A percentile compares a stretch with the other conserved stretches of the same genome.
Conservation (phyloP, 768 basidiomycete species). For the Tephrocybe sp. region DNA sequence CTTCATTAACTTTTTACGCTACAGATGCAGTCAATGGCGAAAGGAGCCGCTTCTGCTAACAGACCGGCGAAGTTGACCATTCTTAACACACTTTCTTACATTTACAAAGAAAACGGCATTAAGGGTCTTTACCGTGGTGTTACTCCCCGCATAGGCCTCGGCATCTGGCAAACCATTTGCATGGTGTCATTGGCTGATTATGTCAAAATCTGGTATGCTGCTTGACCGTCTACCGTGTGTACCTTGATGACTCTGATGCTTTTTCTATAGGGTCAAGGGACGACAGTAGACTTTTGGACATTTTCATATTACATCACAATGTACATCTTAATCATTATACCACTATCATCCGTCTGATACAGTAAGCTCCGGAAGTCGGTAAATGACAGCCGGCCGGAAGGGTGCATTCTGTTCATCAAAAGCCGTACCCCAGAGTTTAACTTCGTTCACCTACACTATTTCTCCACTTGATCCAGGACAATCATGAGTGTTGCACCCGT, state of each 20-base stretch:
- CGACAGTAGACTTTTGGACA: slow-evolving; percentile 24
- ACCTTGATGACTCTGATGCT: slow-evolving; percentile 14
- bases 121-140: slow-evolving; percentile 98
- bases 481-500: slow-evolving; percentile 39
- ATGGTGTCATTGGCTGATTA: slow-evolving; percentile 99
- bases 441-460: neutral
- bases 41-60: slow-evolving; percentile 68
- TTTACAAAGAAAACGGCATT: slow-evolving; percentile 95
- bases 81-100: slow-evolving; percentile 86
- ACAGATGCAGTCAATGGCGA: slow-evolving; percentile 99
- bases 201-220: slow-evolving; percentile 77
- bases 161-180: slow-evolving; percentile 97
- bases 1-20: slow-evolving; percentile 1
- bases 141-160: slow-evolving; percentile 93
- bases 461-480: slow-evolving; percentile 10
- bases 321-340: slow-evolving; percentile 21
- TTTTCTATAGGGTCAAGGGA: slow-evolving; percentile 50
- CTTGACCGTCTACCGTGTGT: neutral
- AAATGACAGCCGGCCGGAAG: slow-evolving; percentile 1
- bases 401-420: slow-evolving; percentile 7
- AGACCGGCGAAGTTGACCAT: slow-evolving; percentile 93
- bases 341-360: neutral
- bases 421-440: neutral
- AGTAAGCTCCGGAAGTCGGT: slow-evolving; percentile 12
- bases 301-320: slow-evolving; percentile 11